A percentile compares a stretch with the other conserved stretches of the same genome.
These are phyloP conservation scores for Colletotrichum lentis DNA, from an alignment of 2,329 filamentous ascomycete genomes.

Conservation along the genomic window DNA sequence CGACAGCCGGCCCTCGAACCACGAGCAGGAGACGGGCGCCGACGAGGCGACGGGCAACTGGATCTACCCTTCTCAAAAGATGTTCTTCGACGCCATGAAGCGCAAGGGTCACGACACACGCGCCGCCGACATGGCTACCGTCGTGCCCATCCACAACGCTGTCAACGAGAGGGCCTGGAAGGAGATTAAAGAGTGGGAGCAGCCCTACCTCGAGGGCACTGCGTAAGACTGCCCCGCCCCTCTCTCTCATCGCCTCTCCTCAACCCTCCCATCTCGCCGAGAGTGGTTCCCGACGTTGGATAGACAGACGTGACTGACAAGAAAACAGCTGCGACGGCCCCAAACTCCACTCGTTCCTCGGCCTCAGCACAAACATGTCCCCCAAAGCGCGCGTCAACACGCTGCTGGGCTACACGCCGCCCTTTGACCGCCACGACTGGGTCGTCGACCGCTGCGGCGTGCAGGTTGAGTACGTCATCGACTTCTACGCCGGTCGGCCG, in stretches of 20 bases:
- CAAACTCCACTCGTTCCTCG: constrained; percentile 82
- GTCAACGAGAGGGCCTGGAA: constrained; percentile 97
- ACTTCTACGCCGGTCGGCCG: constrained; percentile 85
- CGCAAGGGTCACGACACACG: constrained; percentile 82
- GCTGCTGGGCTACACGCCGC: constrained; percentile 84
- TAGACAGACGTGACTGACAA: neutral
- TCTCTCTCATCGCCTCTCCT: constrained; percentile 9
- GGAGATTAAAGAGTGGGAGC: constrained; percentile 91
- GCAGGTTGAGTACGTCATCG: constrained; percentile 92
- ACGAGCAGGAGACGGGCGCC: constrained; percentile 78
- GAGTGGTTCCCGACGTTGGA: neutral
- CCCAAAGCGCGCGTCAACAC: constrained; percentile 86
- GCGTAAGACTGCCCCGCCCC: constrained; percentile 54
- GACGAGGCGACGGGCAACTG: constrained; percentile 81
- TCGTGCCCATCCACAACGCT: constrained; percentile 97
- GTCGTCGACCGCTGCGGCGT: constrained; percentile 89
- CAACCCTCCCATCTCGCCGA: neutral
- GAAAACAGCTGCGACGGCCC: constrained; percentile 71
- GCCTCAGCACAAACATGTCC: constrained; percentile 73
- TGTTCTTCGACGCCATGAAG: constrained; percentile 98
- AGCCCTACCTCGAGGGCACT: constrained; percentile 66
- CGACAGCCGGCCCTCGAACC: constrained; percentile 64
- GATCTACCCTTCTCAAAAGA: constrained; percentile 95
- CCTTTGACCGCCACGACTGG: constrained; percentile 98
- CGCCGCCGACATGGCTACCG: constrained; percentile 82